Base-by-base conservation (phyloP, 140 eudicot genomes). In the Cichorium intybus region DNA sequence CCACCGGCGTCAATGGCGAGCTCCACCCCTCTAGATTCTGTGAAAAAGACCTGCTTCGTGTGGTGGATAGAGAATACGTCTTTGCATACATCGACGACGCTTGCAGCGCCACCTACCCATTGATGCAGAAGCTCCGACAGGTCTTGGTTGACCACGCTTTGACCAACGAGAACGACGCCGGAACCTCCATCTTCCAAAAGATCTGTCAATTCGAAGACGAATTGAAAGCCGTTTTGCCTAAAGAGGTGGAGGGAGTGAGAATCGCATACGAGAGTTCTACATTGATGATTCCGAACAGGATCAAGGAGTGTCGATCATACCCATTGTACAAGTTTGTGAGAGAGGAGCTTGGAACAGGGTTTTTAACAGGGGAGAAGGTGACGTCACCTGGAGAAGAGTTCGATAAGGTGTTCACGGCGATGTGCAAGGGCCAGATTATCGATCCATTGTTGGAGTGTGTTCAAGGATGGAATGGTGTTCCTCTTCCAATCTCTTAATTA, bases 381-480 rank as follows among this genome's bases (percentile, higher is more conserved):
- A 48, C 34, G 3, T 92, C 98, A 0, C 96, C 97, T 0, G 97
- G 97, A 0, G 97, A 91, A 60, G 97, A 85, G 64, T 76, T 82
- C 18, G 97, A 91, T 48, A 91, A 85, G 75, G 96, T 91, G 69
- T 91, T 87, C 29, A 75, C 76, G 8, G 97, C 96, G 14, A 15
- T 91, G 75, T 70, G 85, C 46, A 57, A 79, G 10, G 95, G 95
- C 0, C 20, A 69, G 43, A 58, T 87, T 18, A 86, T 91, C 18
- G 97, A 91, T 69, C 97, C 97, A 4, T 76, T 91, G 84, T 50
- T 88, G 80, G 88, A 77, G 26, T 92, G 98, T 45, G 80, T 92
- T 45, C 61, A 79, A 81, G 85, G 76, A 2, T 92, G 98, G 98
- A 76, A 88, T 69, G 97, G 97, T 34, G 85, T 72, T 24, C 97